phyloP scores from a whole-genome alignment of 257 asterid genomes.

The Solanum gandarillasii region DNA sequence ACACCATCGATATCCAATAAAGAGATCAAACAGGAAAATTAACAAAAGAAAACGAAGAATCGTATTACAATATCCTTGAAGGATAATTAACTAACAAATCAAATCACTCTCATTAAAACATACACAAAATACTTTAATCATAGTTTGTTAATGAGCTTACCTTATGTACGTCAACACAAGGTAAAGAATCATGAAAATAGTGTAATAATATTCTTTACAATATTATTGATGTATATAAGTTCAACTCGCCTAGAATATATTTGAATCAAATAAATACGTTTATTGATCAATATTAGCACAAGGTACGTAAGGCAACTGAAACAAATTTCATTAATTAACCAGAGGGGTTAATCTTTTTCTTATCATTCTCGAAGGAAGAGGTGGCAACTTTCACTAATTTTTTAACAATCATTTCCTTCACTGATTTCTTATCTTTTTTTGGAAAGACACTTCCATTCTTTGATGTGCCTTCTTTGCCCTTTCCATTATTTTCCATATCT shows the following conservation, averaged over 20 bases:
- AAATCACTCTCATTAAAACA: not conserved
- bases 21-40: not conserved
- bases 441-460: not conserved
- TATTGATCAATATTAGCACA: not conserved
- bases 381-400: not conserved
- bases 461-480: not conserved
- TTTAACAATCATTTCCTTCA: not conserved
- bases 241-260: not conserved
- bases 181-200: not conserved
- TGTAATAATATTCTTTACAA: not conserved
- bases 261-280: too few relatives aligned
- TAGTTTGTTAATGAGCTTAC: not conserved
- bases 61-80: not conserved
- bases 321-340: not conserved
- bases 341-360: not conserved
- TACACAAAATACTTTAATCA: not conserved
- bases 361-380: not conserved
- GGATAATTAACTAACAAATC: not conserved
- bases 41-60: not conserved
- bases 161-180: not conserved
- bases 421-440: not conserved
- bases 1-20: not conserved
- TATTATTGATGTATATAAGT: not conserved
- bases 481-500: not conserved
- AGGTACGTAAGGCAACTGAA: not conserved